These are phyloP conservation scores for Apostasia shenzhenica DNA, from an alignment of 106 monocot genomes.

Conservation along the genomic window DNA sequence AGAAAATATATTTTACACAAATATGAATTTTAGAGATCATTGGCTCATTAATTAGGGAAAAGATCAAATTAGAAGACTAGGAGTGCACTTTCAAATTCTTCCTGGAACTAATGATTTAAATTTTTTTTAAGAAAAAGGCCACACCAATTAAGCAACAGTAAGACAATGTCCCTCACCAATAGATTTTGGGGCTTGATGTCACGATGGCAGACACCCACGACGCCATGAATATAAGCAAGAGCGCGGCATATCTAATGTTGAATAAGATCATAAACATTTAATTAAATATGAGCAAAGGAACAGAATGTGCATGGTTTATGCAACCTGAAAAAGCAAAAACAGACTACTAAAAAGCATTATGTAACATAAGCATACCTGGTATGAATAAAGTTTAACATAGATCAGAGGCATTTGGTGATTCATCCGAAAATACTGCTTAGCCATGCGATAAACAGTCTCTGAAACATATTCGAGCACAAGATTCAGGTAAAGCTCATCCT, in stretches of 20 bases:
- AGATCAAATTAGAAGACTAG: too few relatives aligned
- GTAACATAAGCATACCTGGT: slow-evolving; percentile 33
- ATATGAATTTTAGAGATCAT: too few relatives aligned
- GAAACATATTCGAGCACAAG: slow-evolving; percentile 68
- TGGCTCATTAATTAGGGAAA: too few relatives aligned
- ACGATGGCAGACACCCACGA: slow-evolving; percentile 62
- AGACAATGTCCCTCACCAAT: slow-evolving; percentile 29
- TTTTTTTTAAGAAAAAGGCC: too few relatives aligned
- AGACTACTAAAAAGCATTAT: not conserved
- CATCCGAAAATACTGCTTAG: slow-evolving; percentile 35
- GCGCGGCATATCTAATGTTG: slow-evolving; percentile 48
- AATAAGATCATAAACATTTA: slow-evolving; percentile 8
- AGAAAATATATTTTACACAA: too few relatives aligned
- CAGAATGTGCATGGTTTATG: not conserved
- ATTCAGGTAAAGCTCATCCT: slow-evolving; percentile 59
- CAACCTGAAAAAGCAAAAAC: not conserved
- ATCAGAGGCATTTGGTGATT: slow-evolving; percentile 56
- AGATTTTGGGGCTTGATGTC: slow-evolving; percentile 77
- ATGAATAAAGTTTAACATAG: slow-evolving; percentile 52
- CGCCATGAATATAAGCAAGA: slow-evolving; percentile 59
- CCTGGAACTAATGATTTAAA: too few relatives aligned
- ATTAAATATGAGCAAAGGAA: not conserved
- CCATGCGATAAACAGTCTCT: slow-evolving; percentile 41
- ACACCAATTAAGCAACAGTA: too few relatives aligned
- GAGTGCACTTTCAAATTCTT: too few relatives aligned